phyloP scores from a whole-genome alignment of 495 filamentous ascomycete genomes.

The Neurospora pannonica region DNA sequence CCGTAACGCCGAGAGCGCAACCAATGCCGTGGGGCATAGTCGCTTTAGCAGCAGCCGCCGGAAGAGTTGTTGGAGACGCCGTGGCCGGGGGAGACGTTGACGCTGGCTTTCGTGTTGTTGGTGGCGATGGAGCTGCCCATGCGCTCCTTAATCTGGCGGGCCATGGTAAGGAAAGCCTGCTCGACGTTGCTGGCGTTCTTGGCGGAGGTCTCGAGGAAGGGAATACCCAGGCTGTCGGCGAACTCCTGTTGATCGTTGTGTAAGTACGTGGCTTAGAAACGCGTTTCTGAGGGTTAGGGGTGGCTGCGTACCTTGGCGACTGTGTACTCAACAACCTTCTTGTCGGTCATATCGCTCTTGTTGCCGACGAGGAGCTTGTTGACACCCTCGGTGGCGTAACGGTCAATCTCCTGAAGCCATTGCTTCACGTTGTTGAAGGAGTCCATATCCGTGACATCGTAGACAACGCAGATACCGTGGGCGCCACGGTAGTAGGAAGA shows the following conservation, averaged over 20 bases:
- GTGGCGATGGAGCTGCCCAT: conserved; percentile 93
- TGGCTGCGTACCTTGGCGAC: conserved; percentile 77
- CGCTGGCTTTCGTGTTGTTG: conserved; percentile 96
- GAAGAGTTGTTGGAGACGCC: conserved; percentile 86
- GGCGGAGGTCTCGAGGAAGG: conserved; percentile 98
- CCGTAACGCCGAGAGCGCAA: conserved; percentile 15
- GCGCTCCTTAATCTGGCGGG: conserved; percentile 98
- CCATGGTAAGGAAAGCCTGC: conserved; percentile 99
- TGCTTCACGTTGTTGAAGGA: conserved; percentile 99
- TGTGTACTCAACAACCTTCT: conserved; percentile 99
- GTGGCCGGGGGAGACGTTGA: conserved; percentile 88
- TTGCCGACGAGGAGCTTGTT: conserved; percentile 99
- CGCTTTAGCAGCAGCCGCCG: conserved; percentile 83
- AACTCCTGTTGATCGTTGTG: conserved; percentile 61
- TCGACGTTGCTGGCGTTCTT: conserved; percentile 99
- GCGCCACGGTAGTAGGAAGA: conserved; percentile 98
- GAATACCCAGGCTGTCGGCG: conserved; percentile 96
- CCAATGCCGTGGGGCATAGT: conserved; percentile 1
- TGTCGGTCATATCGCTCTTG: conserved; percentile 99
- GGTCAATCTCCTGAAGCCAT: conserved; percentile 99
- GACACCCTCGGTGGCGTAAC: conserved; percentile 96
- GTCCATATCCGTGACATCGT: conserved; percentile 99
- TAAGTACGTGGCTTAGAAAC: conserved; percentile 2
- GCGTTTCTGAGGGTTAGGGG: neutral
- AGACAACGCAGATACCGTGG: conserved; percentile 98